Evolutionary conservation across 2,329 filamentous ascomycete genomes (phyloP).

Genomic region (Trichoderma citrinoviride): DNA sequence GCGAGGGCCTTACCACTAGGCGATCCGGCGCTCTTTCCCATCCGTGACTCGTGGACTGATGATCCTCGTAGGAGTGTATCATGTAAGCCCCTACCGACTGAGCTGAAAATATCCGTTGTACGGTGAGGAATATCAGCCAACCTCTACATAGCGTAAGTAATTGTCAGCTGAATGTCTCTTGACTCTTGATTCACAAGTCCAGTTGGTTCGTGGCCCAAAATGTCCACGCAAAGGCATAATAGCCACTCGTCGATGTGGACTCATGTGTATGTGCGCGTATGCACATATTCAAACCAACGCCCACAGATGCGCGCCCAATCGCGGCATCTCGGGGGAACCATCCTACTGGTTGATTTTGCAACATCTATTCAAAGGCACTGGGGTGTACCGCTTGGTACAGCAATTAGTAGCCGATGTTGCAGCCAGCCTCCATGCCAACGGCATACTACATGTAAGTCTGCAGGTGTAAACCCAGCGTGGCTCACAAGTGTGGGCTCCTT

Average conservation of each 20-base stretch:
- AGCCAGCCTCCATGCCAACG: constrained; percentile 6
- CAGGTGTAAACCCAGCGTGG: constrained; percentile 5
- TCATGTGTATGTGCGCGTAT: constrained; percentile 5
- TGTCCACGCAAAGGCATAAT: background rate
- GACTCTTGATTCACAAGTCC: background rate
- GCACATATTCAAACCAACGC: constrained; percentile 6
- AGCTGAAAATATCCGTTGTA: background rate
- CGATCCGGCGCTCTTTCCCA: background rate
- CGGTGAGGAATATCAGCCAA: background rate
- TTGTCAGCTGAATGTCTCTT: constrained; percentile 6
- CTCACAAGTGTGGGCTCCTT: background rate
- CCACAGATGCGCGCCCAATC: constrained; percentile 6
- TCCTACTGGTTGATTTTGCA: constrained; percentile 13
- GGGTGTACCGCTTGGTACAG: background rate
- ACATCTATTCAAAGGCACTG: background rate
- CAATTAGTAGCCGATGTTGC: background rate
- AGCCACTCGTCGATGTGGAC: background rate
- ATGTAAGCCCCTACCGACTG: no score
- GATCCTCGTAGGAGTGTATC: background rate
- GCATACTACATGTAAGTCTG: background rate
- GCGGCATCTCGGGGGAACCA: background rate
- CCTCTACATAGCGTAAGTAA: background rate
- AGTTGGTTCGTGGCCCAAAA: constrained; percentile 17
- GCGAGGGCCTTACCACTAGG: background rate
- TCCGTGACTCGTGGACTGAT: background rate